Conservation (phyloP, 345 rosid species). For the Eucalyptus melliodora region DNA sequence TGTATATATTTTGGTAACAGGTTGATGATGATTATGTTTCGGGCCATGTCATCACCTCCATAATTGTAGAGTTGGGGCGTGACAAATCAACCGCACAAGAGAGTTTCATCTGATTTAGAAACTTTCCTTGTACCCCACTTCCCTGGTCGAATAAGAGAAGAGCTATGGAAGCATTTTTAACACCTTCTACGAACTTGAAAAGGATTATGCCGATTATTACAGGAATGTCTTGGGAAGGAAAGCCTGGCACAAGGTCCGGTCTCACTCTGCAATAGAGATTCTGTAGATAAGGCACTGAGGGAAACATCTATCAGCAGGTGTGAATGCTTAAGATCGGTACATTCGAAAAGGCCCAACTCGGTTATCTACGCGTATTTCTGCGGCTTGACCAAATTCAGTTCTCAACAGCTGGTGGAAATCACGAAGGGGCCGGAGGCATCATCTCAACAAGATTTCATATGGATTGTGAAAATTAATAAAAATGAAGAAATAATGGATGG, state of each 20-base stretch:
- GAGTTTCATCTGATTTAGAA: conserved; percentile 4
- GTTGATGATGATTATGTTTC: background rate
- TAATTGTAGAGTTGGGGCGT: background rate
- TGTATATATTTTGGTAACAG: too few relatives aligned
- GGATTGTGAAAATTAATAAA: background rate
- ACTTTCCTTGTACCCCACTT: conserved; percentile 9
- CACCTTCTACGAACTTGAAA: conserved; percentile 37
- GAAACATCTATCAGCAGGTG: background rate
- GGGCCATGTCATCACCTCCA: background rate
- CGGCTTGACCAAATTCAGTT: background rate
- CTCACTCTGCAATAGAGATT: conserved; percentile 1
- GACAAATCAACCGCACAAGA: conserved; percentile 4
- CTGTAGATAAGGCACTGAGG: background rate
- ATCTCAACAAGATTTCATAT: background rate
- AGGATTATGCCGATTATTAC: conserved; percentile 19
- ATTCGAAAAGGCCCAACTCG: background rate
- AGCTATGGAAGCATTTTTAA: conserved; percentile 21
- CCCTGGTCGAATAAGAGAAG: conserved; percentile 2
- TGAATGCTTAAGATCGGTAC: conserved; percentile 4
- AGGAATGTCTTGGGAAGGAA: conserved; percentile 15
- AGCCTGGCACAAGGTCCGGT: conserved; percentile 39
- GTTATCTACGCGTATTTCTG: conserved; percentile 2
- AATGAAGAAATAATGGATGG: conserved; percentile 1
- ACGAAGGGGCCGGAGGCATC: conserved; percentile 1
- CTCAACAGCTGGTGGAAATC: conserved; percentile 3